Evolutionary conservation across 2,329 filamentous ascomycete species (phyloP).

Genomic region (Trichoderma breve): DNA sequence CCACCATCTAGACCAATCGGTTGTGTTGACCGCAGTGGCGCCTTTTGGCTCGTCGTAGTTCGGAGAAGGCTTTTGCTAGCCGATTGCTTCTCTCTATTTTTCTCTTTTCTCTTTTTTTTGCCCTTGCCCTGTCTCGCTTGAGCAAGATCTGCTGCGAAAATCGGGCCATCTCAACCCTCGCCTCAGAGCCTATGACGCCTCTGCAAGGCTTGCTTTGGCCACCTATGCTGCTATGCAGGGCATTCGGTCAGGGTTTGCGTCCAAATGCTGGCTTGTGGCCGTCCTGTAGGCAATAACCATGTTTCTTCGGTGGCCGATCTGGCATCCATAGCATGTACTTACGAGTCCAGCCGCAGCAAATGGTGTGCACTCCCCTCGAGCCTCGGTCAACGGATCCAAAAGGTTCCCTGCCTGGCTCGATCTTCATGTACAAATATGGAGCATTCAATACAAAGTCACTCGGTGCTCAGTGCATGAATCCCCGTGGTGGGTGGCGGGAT

Average conservation of each 20-base stretch:
- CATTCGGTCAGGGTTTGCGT: neutral
- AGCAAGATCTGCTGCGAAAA: slow-evolving; percentile 12
- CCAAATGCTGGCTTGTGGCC: neutral
- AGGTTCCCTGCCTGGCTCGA: neutral
- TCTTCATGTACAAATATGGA: neutral
- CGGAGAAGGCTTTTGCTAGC: neutral
- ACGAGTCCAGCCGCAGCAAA: neutral
- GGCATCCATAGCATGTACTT: neutral
- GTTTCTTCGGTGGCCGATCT: neutral
- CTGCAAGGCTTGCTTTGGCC: neutral
- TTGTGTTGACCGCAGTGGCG: neutral
- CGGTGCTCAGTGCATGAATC: neutral
- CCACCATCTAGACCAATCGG: neutral
- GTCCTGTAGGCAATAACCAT: neutral
- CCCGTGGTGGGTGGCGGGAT: neutral
- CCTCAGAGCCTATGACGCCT: neutral
- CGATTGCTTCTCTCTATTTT: neutral
- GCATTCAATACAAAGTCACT: neutral
- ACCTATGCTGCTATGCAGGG: neutral
- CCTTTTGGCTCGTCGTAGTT: neutral
- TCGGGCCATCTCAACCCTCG: slow-evolving; percentile 11
- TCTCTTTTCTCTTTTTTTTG: neutral
- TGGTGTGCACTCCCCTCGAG: neutral
- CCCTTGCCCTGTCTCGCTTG: neutral
- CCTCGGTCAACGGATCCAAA: slow-evolving; percentile 9